These are phyloP conservation scores for Erodium texanum DNA, from an alignment of 441 rosid species.

Conservation along the genomic window DNA sequence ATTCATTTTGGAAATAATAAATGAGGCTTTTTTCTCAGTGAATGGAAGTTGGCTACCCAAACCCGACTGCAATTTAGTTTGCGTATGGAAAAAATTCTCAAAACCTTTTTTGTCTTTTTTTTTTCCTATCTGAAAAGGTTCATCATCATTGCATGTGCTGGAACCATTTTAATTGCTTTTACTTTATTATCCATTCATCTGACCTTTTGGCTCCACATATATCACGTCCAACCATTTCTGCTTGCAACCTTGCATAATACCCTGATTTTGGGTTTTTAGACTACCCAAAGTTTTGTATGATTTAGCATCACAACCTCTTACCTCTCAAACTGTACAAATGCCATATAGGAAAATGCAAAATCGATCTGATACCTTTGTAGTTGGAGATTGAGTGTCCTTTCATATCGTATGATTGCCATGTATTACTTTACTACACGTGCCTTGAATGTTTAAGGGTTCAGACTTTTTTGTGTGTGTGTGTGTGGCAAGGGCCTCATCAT, in stretches of 20 bases:
- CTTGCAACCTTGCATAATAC: too few relatives aligned
- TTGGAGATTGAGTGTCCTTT: neutral
- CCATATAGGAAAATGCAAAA: neutral
- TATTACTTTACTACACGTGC: neutral
- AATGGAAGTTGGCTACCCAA: neutral
- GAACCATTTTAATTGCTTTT: neutral
- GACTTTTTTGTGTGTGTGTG: too few relatives aligned
- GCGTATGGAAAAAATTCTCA: neutral
- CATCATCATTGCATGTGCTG: slow-evolving; percentile 1
- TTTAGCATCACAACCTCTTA: neutral
- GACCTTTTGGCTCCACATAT: slow-evolving; percentile 5
- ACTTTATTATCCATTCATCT: neutral
- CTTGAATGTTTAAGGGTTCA: neutral
- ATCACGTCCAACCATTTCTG: neutral
- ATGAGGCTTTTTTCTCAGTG: neutral
- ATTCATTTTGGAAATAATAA: neutral
- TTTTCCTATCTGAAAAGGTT: neutral
- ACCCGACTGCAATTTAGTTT: neutral
- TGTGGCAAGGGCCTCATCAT: neutral
- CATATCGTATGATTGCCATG: neutral
- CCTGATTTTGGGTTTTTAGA: neutral
- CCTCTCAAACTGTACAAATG: neutral
- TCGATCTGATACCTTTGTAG: neutral
- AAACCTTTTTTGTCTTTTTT: neutral
- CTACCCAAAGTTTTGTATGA: neutral